phyloP scores from a whole-genome alignment of 2,329 filamentous ascomycete genomes.

The Calonectria ilicicola region DNA sequence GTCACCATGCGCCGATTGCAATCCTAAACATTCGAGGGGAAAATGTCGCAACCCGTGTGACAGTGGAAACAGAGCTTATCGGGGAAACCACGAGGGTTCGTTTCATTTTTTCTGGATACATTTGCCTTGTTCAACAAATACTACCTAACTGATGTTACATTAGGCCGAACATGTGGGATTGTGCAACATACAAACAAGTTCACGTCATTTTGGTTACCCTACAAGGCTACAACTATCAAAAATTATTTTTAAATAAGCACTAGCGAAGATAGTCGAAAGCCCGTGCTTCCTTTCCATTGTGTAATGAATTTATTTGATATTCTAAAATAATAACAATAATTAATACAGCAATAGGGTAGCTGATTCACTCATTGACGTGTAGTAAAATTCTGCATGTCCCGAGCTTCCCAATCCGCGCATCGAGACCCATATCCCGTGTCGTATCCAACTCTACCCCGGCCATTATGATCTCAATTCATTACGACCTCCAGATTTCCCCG shows the following conservation, averaged over 20 bases:
- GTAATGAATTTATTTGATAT: neutral
- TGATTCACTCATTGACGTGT: neutral
- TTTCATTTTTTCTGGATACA: neutral
- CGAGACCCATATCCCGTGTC: neutral
- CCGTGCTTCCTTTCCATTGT: neutral
- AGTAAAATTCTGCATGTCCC: neutral
- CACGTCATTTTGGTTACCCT: too few relatives aligned
- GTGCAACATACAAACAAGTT: too few relatives aligned
- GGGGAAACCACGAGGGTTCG: neutral
- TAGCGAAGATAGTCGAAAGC: too few relatives aligned
- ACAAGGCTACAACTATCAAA: too few relatives aligned
- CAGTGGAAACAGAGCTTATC: neutral
- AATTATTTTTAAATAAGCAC: too few relatives aligned
- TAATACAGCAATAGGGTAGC: constrained; percentile 7
- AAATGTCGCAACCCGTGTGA: neutral
- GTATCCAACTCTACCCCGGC: neutral
- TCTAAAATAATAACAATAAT: neutral
- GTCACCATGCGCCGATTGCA: neutral
- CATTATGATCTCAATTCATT: neutral
- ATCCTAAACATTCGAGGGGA: neutral
- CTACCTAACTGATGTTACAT: too few relatives aligned
- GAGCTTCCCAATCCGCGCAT: neutral
- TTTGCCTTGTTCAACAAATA: too few relatives aligned
- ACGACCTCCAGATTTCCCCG: neutral
- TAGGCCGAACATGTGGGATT: too few relatives aligned